These are phyloP conservation scores for Ophiostoma himal-ulmi DNA, from an alignment of 2,329 filamentous ascomycete species.

Conservation along the genomic window DNA sequence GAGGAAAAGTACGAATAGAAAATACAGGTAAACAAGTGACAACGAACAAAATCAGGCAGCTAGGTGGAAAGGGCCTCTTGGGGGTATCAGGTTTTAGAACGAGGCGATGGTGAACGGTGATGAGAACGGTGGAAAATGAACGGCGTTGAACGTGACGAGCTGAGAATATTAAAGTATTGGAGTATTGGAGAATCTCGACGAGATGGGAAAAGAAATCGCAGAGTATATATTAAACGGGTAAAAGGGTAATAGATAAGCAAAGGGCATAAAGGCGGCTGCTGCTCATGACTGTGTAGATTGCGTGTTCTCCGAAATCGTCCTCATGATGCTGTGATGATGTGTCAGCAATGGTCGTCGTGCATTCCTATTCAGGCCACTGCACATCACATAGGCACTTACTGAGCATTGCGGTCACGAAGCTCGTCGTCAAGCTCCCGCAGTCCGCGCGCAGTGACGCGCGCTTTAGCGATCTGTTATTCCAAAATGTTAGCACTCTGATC, in stretches of 20 bases:
- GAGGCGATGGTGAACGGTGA: conserved; percentile 1
- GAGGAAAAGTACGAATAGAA: not conserved
- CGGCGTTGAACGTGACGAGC: not conserved
- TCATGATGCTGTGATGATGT: conserved; percentile 12
- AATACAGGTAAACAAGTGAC: not conserved
- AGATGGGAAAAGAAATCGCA: not conserved
- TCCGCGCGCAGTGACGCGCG: conserved; percentile 29
- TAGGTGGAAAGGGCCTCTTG: conserved; percentile 17
- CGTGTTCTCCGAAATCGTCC: conserved; percentile 21
- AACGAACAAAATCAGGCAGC: conserved; percentile 2
- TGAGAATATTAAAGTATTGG: not conserved
- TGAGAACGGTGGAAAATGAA: not conserved
- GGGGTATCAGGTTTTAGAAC: conserved; percentile 22
- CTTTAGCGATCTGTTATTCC: conserved; percentile 31
- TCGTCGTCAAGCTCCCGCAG: conserved; percentile 32
- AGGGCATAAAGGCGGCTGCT: not conserved
- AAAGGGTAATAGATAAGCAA: not conserved
- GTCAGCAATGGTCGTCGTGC: not conserved
- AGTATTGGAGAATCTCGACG: not conserved
- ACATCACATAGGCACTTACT: conserved; percentile 19
- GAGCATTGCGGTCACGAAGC: conserved; percentile 30
- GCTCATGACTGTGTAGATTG: conserved; percentile 14
- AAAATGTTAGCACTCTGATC: not conserved
- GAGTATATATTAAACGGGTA: not conserved
- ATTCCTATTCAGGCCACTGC: not conserved